phyloP scores from a whole-genome alignment of 108 stramenopile species.

The Skeletonema grethae region DNA sequence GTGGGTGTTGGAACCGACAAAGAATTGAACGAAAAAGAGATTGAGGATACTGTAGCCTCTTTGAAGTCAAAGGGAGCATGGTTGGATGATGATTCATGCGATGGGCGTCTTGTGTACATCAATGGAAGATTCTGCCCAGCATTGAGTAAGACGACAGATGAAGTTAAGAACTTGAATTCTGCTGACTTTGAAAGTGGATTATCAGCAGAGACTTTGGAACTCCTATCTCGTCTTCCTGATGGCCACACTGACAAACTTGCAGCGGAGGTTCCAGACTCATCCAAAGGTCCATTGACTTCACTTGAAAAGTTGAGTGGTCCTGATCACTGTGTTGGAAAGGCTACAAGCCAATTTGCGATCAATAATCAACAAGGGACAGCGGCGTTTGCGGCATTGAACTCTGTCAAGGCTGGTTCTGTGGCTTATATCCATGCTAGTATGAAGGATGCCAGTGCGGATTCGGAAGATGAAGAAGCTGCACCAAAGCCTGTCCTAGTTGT shows the following conservation, averaged over 20 bases:
- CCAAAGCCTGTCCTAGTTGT: conserved; percentile 74
- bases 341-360: conserved; percentile 84
- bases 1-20: conserved; percentile 53
- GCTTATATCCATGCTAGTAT: conserved; percentile 56
- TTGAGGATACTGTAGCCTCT: conserved; percentile 8
- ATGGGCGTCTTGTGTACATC: conserved; percentile 83
- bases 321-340: conserved; percentile 80
- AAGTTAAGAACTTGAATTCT: conserved; percentile 53
- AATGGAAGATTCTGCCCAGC: conserved; percentile 77
- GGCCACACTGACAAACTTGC: conserved; percentile 90
- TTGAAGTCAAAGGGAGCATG: conserved; percentile 65
- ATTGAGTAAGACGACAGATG: conserved; percentile 68
- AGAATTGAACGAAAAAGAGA: conserved; percentile 27
- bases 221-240: conserved; percentile 78
- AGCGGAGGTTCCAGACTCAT: conserved; percentile 58
- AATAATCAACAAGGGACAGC: conserved; percentile 92
- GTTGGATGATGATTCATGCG: conserved; percentile 75
- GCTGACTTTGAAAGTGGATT: conserved; percentile 52
- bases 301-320: conserved; percentile 72
- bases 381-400: conserved; percentile 89
- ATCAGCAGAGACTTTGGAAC: conserved; percentile 24
- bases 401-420: conserved; percentile 74
- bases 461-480: conserved; percentile 4
- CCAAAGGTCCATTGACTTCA: conserved; percentile 57
- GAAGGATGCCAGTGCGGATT: conserved; percentile 19